Evolutionary conservation across 768 basidiomycete species (phyloP), one percentile per base, ranked within the genome.

Genomic region (Auricularia sp.): DNA sequence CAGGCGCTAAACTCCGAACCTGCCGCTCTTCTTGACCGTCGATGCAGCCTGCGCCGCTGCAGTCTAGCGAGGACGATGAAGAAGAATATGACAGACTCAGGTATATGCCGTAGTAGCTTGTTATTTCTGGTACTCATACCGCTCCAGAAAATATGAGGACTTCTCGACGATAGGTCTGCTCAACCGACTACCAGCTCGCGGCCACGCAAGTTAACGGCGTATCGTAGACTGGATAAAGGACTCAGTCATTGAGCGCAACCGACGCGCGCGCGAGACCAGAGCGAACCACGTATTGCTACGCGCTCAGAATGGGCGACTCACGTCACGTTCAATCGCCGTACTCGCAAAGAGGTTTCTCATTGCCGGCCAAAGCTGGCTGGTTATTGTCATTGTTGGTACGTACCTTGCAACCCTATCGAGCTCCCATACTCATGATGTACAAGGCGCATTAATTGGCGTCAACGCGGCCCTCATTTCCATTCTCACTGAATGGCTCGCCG

Each of bases 391-490:
- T 36, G 91, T 94, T 66, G 96, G 96, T 93, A 68, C 72, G 92
- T 80, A 16, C 18, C 3, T n/a, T 47, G 1, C 11, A 18, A 64
- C 61, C 44, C 23, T 14, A 54, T 16, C 43, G 18, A 43, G 33
- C 8, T 60, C 12, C 43, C 60, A 62, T 64, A 39, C 53, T 61
- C n/a, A 54, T 10, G 47, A 47, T 54, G 43, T 42, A 58, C 42
- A 71, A 96, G 96, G 96, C 11, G 81, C 93, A 33, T 86, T 84
- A 68, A 98, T 99, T 66, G 97, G 97, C 36, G 73, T 93, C 51
- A 97, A 92, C 69, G 93, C 94, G n/a, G 96, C 93, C 8, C 74
- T 98, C 62, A 94, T 97, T 62, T 93, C 94, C 36, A 97, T 99
- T 69, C 78, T 94, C 66, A 97, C 93, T 60, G 92, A 91, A 76